Conservation (phyloP, 2,329 filamentous ascomycete species). For the Fusarium brevicatenulatum region DNA sequence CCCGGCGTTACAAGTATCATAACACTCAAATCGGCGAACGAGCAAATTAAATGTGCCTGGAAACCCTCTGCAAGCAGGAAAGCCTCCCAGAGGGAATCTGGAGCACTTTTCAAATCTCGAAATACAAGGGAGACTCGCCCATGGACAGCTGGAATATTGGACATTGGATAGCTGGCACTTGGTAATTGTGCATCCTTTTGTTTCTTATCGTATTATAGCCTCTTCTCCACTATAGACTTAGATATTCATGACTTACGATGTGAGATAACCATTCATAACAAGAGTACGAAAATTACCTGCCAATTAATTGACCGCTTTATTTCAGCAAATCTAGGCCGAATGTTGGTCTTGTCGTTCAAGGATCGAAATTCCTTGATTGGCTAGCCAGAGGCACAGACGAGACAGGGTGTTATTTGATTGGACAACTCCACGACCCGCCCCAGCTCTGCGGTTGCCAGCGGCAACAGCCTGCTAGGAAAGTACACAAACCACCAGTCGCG, state of each 20-base stretch:
- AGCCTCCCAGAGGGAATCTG: neutral
- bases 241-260: constrained; percentile 22
- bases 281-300: constrained; percentile 2
- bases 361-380: constrained; percentile 7
- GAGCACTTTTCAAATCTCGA: neutral
- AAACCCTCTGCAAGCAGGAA: neutral
- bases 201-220: constrained; percentile 21
- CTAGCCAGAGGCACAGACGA: neutral
- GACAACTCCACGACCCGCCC: neutral
- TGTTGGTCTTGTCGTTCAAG: neutral
- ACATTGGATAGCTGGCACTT: neutral
- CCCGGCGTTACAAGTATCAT: constrained; percentile 48
- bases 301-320: constrained; percentile 15
- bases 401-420: constrained; percentile 24
- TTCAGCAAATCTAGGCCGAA: neutral
- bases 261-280: constrained; percentile 13
- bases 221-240: constrained; percentile 34
- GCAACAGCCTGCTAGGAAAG: constrained; percentile 47
- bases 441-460: constrained; percentile 42
- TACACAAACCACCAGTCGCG: constrained; percentile 49
- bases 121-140: neutral
- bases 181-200: neutral
- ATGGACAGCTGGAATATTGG: neutral
- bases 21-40: neutral
- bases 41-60: neutral